Evolutionary conservation across 1,139 yeast species (phyloP).

Genomic region (Petasospora fabianii): DNA sequence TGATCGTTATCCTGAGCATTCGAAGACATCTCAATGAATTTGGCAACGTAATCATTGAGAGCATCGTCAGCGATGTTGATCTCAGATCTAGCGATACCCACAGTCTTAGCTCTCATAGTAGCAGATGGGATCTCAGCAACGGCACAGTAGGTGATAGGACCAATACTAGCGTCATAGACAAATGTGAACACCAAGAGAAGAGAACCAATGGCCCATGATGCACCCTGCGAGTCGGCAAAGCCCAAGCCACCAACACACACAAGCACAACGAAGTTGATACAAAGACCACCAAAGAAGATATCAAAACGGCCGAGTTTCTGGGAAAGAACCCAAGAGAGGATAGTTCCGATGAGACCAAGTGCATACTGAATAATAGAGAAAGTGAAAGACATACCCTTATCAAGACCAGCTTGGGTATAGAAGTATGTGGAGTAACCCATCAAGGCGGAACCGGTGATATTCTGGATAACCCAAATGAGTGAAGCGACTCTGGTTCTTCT

Average conservation of each 20-base stretch:
- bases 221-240: slow-evolving; percentile 25
- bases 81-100: slow-evolving; percentile 34
- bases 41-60: too few species aligned
- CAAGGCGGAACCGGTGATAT: slow-evolving; percentile 48
- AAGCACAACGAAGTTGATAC: slow-evolving; percentile 28
- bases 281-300: slow-evolving; percentile 31
- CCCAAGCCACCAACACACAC: slow-evolving; percentile 36
- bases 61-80: slow-evolving; percentile 34
- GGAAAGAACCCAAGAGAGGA: slow-evolving; percentile 29
- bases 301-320: slow-evolving; percentile 31
- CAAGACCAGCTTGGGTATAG: slow-evolving; percentile 36
- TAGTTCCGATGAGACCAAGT: slow-evolving; percentile 42
- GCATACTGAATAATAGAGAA: slow-evolving; percentile 27
- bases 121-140: slow-evolving; percentile 40
- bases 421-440: slow-evolving; percentile 42
- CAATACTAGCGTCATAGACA: slow-evolving; percentile 31
- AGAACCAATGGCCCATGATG: slow-evolving; percentile 47
- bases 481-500: slow-evolving; percentile 53
- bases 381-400: slow-evolving; percentile 27
- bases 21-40: too few species aligned
- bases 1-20: too few species aligned
- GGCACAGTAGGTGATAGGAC: slow-evolving; percentile 38
- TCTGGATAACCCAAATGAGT: slow-evolving; percentile 45
- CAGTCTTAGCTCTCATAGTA: slow-evolving; percentile 36
- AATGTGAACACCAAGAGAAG: slow-evolving; percentile 44